Evolutionary conservation across 2,329 filamentous ascomycete genomes (phyloP).

Genomic region (Exophiala calicioides): DNA sequence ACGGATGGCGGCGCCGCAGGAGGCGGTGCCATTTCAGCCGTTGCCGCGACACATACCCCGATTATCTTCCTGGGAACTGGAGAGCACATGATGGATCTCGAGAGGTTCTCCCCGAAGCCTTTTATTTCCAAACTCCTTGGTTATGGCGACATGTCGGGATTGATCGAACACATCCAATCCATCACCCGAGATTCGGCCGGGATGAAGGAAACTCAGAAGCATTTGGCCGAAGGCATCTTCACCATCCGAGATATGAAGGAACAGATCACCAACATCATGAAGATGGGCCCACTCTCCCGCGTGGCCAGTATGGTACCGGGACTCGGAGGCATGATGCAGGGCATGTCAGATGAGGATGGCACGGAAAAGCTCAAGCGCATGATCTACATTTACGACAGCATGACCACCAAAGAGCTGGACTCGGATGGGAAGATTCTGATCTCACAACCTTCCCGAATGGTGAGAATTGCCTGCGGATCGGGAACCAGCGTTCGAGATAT

Average conservation of each 20-base stretch:
- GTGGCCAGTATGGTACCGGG: constrained; percentile 99
- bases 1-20: constrained; percentile 94
- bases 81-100: constrained; percentile 93
- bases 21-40: constrained; percentile 95
- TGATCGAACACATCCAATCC: constrained; percentile 95
- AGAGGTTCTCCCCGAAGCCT: constrained; percentile 86
- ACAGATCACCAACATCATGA: constrained; percentile 97
- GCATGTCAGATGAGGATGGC: constrained; percentile 97
- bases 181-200: constrained; percentile 80
- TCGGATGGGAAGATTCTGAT: constrained; percentile 92
- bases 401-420: constrained; percentile 95
- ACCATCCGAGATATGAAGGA: constrained; percentile 92
- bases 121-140: constrained; percentile 93
- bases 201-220: constrained; percentile 96
- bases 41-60: constrained; percentile 92
- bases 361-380: constrained; percentile 90
- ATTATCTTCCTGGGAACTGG: constrained; percentile 98
- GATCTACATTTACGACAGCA: constrained; percentile 98
- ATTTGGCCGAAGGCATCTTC: constrained; percentile 95
- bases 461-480: constrained; percentile 82
- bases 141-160: constrained; percentile 93
- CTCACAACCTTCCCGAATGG: constrained; percentile 90
- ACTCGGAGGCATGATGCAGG: constrained; percentile 82
- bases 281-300: constrained; percentile 96
- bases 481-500: constrained; percentile 91